These are phyloP conservation scores for Boletus tomentosulus DNA, from an alignment of 768 basidiomycete species.

Conservation along the genomic window DNA sequence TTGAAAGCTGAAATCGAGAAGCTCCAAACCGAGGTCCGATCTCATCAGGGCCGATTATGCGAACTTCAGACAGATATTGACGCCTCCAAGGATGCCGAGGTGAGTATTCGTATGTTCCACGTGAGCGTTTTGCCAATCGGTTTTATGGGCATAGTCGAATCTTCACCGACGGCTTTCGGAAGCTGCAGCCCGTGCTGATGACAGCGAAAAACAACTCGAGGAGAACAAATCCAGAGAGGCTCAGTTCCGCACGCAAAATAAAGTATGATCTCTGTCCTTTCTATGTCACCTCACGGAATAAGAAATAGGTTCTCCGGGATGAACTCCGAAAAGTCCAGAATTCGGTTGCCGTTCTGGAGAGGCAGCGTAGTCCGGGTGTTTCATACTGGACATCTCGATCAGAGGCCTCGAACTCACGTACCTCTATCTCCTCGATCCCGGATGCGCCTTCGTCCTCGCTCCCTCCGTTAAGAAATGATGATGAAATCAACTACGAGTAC, in stretches of 20 bases:
- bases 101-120: conserved; percentile 28
- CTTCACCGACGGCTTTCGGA: conserved; percentile 48
- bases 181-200: conserved; percentile 42
- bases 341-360: conserved; percentile 83
- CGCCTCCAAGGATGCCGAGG: conserved; percentile 58
- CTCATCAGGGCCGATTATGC: conserved; percentile 49
- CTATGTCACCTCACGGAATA: conserved; percentile 3
- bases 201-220: conserved; percentile 65
- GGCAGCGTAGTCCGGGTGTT: conserved; percentile 88
- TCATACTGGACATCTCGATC: conserved; percentile 77
- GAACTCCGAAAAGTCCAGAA: conserved; percentile 95
- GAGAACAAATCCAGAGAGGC: conserved; percentile 67
- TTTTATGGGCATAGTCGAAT: conserved; percentile 34
- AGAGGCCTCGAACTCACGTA: conserved; percentile 32
- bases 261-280: conserved; percentile 44
- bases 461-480: conserved; percentile 52
- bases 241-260: conserved; percentile 72
- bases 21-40: conserved; percentile 44
- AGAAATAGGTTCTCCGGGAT: conserved; percentile 77
- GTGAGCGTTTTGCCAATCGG: not conserved
- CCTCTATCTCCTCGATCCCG: conserved; percentile 42
- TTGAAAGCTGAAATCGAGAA: conserved; percentile 54
- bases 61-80: conserved; percentile 51
- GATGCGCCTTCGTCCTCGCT: conserved; percentile 37
- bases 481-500: conserved; percentile 95